A percentile compares a stretch with the other conserved stretches of the same genome.
phyloP scores from a whole-genome alignment of 345 rosid species.

The Hibiscus syriacus region DNA sequence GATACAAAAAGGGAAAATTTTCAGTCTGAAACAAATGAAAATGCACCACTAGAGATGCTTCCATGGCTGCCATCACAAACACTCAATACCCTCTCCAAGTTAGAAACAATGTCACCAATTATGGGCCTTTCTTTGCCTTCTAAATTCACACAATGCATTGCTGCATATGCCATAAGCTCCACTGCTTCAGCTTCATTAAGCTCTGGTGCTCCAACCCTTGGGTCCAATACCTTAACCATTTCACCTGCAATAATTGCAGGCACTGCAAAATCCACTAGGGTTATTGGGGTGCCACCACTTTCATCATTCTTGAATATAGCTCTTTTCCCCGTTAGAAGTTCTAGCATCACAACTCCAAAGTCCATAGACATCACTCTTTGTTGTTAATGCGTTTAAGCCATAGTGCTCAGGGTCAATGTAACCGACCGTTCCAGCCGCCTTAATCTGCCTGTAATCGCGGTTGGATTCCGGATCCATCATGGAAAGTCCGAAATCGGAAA shows the following conservation, averaged over 20 bases:
- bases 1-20: not conserved
- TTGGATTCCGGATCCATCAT: constrained; percentile 55
- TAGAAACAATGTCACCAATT: constrained; percentile 52
- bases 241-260: constrained; percentile 45
- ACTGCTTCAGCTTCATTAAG: constrained; percentile 66
- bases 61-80: constrained; percentile 66
- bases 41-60: constrained; percentile 59
- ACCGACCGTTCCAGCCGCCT: constrained; percentile 85
- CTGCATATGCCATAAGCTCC: constrained; percentile 69
- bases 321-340: constrained; percentile 65
- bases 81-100: constrained; percentile 62
- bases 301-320: constrained; percentile 56
- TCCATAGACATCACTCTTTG: constrained; percentile 87
- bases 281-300: constrained; percentile 36
- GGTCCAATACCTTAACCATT: constrained; percentile 44
- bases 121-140: constrained; percentile 72
- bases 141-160: constrained; percentile 63
- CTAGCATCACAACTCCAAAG: constrained; percentile 79
- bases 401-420: constrained; percentile 89
- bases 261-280: constrained; percentile 62
- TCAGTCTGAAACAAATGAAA: constrained; percentile 52
- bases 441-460: constrained; percentile 35
- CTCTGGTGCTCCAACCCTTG: constrained; percentile 49
- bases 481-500: constrained; percentile 85
- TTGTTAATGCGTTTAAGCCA: constrained; percentile 69